phyloP scores from a whole-genome alignment of 2,329 filamentous ascomycete species.

The Nemania bipapillata region DNA sequence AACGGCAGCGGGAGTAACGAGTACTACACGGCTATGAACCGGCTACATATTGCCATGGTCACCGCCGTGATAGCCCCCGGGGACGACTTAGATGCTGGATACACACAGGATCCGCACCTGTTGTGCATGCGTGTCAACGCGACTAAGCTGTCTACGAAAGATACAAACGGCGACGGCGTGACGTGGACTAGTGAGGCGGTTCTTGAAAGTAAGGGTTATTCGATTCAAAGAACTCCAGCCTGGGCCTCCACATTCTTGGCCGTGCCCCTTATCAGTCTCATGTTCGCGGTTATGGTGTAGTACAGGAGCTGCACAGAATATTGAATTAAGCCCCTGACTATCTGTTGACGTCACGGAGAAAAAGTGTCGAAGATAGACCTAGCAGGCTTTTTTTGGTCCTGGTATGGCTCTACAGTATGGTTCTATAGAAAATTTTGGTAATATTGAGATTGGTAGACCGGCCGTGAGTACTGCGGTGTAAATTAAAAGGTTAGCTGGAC shows the following conservation, averaged over 20 bases:
- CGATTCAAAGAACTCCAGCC: neutral
- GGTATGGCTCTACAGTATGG: too few relatives aligned
- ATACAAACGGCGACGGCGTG: slow-evolving; percentile 5
- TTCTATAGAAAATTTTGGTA: too few relatives aligned
- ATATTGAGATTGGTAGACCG: too few relatives aligned
- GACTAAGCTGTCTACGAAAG: neutral
- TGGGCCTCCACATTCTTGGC: neutral
- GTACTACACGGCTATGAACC: slow-evolving; percentile 11
- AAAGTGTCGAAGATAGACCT: too few relatives aligned
- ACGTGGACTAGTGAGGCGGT: slow-evolving; percentile 6
- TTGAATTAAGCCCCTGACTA: too few relatives aligned
- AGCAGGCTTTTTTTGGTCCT: too few relatives aligned
- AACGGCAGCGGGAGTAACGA: slow-evolving; percentile 1
- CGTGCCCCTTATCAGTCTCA: neutral
- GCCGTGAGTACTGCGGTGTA: too few relatives aligned
- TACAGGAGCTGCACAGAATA: too few relatives aligned
- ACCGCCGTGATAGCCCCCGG: neutral
- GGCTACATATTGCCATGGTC: slow-evolving; percentile 6
- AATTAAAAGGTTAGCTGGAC: too few relatives aligned
- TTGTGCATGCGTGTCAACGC: slow-evolving; percentile 8
- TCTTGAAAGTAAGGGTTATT: neutral
- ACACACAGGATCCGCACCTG: neutral
- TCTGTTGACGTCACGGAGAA: too few relatives aligned
- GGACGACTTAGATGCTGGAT: neutral
- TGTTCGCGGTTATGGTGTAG: neutral